Evolutionary conservation across 208 protist species (phyloP).

Genomic region (Acanthamoeba healyi): DNA sequence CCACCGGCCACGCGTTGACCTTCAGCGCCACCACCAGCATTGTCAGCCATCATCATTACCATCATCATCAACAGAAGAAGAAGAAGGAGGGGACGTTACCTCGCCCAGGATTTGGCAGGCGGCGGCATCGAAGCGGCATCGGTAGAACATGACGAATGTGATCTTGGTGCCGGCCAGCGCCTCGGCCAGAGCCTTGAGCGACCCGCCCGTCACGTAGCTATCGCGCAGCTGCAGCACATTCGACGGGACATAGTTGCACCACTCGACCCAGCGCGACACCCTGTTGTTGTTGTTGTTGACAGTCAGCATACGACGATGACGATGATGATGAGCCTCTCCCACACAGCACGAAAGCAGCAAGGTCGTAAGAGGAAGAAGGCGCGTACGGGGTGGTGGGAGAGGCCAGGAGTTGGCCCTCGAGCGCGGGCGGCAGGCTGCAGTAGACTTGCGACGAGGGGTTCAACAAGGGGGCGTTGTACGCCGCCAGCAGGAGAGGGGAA

Average conservation of each 20-base stretch:
- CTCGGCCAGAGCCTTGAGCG: slow-evolving; percentile 23
- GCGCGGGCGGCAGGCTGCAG: slow-evolving; percentile 9
- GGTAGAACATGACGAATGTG: not conserved
- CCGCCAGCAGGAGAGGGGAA: slow-evolving; percentile 22
- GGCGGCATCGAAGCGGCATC: not conserved
- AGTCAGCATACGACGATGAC: too few relatives aligned
- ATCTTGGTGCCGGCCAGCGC: not conserved
- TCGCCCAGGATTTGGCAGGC: slow-evolving; percentile 31
- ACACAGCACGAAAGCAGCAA: too few relatives aligned
- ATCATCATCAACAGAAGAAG: not conserved
- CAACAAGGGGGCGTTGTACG: not conserved
- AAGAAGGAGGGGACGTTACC: not conserved
- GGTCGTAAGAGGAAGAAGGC: not conserved
- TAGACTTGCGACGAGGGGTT: not conserved
- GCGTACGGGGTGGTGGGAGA: not conserved
- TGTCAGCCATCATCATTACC: not conserved
- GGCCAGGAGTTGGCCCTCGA: not conserved
- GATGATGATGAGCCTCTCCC: too few relatives aligned
- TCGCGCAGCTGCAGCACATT: slow-evolving; percentile 37
- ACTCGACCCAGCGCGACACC: not conserved
- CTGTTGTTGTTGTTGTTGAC: not conserved
- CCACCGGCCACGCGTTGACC: not conserved
- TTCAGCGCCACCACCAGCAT: not conserved
- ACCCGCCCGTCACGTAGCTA: slow-evolving; percentile 46
- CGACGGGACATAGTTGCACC: not conserved